Conservation (phyloP, 139 green algal species). For the Monoraphidium neglectum region DNA sequence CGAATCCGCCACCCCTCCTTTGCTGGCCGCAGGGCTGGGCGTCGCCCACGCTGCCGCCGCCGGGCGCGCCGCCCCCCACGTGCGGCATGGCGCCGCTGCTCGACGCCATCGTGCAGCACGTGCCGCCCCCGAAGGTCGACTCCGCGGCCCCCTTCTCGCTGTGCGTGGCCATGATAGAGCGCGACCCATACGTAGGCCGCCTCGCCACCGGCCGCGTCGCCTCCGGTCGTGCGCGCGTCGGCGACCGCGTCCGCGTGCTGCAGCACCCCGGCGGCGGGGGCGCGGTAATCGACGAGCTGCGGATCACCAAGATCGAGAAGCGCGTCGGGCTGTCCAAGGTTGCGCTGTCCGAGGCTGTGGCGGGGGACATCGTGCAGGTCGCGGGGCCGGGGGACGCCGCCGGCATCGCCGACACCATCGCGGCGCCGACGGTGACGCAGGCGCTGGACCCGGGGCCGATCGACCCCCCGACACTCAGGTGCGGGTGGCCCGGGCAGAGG, state of each 20-base stretch:
- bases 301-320: constrained; percentile 79
- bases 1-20: constrained; percentile 1
- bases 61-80: constrained; percentile 10
- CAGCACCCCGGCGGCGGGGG: constrained; percentile 17
- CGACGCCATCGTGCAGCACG: constrained; percentile 68
- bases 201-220: constrained; percentile 80
- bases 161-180: constrained; percentile 86
- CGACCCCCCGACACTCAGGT: constrained; percentile 87
- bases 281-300: constrained; percentile 27
- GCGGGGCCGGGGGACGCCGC: constrained; percentile 46
- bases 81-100: constrained; percentile 76
- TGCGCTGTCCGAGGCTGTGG: constrained; percentile 61
- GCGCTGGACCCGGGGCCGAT: constrained; percentile 74
- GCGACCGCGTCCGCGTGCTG: constrained; percentile 56
- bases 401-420: constrained; percentile 81
- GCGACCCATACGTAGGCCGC: constrained; percentile 79
- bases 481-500: no score
- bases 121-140: constrained; percentile 61
- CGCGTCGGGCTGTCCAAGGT: constrained; percentile 49
- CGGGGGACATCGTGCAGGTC: constrained; percentile 85
- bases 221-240: constrained; percentile 58
- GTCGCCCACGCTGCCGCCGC: constrained; percentile 30
- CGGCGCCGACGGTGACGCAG: constrained; percentile 33
- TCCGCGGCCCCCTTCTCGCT: constrained; percentile 67
- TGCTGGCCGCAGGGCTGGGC: constrained; percentile 76